Evolutionary conservation across 345 rosid species (phyloP).

Genomic region (Lepidium aucheri): DNA sequence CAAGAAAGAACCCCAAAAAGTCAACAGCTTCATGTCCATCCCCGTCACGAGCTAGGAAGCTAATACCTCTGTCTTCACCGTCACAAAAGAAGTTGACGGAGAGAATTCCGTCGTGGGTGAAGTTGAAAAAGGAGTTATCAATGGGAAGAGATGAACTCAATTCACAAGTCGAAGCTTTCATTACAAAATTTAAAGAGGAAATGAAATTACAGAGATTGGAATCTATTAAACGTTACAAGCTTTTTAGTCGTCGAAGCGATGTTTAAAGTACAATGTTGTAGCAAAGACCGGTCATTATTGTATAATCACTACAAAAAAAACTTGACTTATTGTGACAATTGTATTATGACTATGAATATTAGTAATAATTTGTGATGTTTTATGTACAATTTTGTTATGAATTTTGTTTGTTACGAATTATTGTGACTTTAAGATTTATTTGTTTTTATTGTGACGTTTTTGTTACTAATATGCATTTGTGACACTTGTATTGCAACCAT

Average conservation of each 20-base stretch:
- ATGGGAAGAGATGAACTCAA: constrained; percentile 80
- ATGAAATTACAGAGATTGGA: constrained; percentile 79
- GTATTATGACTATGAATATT: too few relatives aligned
- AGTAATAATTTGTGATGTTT: too few relatives aligned
- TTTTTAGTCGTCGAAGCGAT: constrained; percentile 8
- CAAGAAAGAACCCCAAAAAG: constrained; percentile 48
- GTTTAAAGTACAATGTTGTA: neutral
- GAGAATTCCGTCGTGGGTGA: constrained; percentile 36
- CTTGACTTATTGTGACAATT: too few relatives aligned
- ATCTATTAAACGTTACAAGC: constrained; percentile 48
- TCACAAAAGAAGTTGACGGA: constrained; percentile 44
- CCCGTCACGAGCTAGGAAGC: neutral
- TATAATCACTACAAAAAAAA: too few relatives aligned
- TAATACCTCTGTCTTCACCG: neutral
- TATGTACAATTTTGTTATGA: too few relatives aligned
- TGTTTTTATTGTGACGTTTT: too few relatives aligned
- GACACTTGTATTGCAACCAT: too few relatives aligned
- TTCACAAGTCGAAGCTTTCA: constrained; percentile 76
- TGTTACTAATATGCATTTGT: too few relatives aligned
- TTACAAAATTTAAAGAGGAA: constrained; percentile 66
- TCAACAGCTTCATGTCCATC: constrained; percentile 14
- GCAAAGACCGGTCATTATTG: neutral
- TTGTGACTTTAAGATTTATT: too few relatives aligned
- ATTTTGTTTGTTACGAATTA: too few relatives aligned
- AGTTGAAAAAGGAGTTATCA: constrained; percentile 53